Conservation (phyloP, 2,329 filamentous ascomycete genomes). For the Diaporthe destruens region DNA sequence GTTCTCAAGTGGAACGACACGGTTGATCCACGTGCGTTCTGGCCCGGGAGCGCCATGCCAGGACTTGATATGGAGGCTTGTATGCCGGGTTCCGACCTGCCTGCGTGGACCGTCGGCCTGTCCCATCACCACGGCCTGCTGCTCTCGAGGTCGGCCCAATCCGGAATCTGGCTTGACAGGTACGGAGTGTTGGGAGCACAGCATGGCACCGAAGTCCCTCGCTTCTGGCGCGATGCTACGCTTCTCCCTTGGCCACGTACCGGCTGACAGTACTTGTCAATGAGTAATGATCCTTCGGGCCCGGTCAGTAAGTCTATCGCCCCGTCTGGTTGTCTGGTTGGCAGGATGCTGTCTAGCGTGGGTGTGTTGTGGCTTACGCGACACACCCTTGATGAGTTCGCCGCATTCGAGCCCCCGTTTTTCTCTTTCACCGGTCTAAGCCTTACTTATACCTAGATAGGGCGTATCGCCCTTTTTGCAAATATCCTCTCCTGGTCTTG, state of each 20-base stretch:
- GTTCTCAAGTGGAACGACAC: neutral
- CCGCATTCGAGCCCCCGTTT: conserved; percentile 9
- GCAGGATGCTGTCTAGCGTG: conserved; percentile 2
- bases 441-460: conserved; percentile 10
- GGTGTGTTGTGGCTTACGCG: conserved; percentile 10
- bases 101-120: neutral
- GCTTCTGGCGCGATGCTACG: conserved; percentile 13
- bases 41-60: too few relatives aligned
- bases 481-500: too few relatives aligned
- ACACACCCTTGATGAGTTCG: conserved; percentile 9
- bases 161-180: neutral
- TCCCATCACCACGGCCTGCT: neutral
- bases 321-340: conserved; percentile 9
- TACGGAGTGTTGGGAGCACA: neutral
- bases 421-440: neutral
- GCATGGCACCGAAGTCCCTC: neutral
- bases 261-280: neutral
- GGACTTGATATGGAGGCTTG: neutral
- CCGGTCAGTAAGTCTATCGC: neutral
- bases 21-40: too few relatives aligned
- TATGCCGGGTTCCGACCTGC: neutral
- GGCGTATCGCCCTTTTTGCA: neutral
- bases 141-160: neutral
- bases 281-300: conserved; percentile 22
- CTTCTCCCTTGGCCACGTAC: neutral